Base-by-base conservation (phyloP, 1,284 basidiomycete genomes). In the Apiotrichum mycotoxinovorans region DNA sequence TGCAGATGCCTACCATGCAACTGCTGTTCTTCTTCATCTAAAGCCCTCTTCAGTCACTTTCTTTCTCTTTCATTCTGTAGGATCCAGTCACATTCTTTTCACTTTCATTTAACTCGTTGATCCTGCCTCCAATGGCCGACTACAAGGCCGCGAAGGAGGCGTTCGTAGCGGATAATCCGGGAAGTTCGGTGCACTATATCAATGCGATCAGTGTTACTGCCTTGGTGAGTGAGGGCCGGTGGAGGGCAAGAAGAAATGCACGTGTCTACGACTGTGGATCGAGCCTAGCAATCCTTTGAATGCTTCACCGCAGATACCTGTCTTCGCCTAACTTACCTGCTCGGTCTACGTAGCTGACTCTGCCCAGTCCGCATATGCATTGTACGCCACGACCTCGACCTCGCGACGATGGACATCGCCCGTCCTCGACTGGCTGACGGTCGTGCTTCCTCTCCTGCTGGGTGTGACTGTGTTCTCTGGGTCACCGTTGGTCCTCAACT, bases 141-240 rank as follows among this genome's bases (percentile, higher is more conserved):
- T 96, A 96, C 82, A 94, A 92, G 77, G 65, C 81, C 18, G 84
- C 83, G 25, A 97, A 97, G 76, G 89, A 94, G 79, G 85, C 84
- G 0, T 98, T 93, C 69, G 88, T 94, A 46, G 86, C 90, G 18
- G 85, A 86, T 44, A 84, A 84, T 75, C 83, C 82, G 3, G 94
- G 94, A 2, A 88, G 88, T 0, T 85, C 85, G 5, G 80, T 96
- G 12, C 77, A 76, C 2, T 85, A 87, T 68, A 81, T 96, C 68
- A 92, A 93, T 71, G 64, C 83, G 43, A 79, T 95, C 34, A 89
- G 86, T 23, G 68, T 83, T 7, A 85, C 86, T 5, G 86, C 87
- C 4, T 70, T 91, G 71, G 89, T 91, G 64, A 77, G 88, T 79
- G 8, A 7, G 30, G 12, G 37, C 17, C 57, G 12, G 30, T 30